phyloP scores from a whole-genome alignment of 2,329 filamentous ascomycete genomes.

The Colletotrichum salicis region DNA sequence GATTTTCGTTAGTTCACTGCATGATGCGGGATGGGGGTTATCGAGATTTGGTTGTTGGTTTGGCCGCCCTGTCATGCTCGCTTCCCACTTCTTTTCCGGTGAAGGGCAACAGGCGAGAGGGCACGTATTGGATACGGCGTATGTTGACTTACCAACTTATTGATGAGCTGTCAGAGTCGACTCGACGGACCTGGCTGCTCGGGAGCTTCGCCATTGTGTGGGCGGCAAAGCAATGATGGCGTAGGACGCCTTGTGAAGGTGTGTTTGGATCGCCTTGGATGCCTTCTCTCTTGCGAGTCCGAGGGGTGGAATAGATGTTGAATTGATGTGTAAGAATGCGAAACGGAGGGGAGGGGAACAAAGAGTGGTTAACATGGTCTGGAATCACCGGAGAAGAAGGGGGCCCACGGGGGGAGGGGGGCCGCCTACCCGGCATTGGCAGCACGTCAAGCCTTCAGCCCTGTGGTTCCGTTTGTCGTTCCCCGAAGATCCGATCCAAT shows the following conservation, averaged over 20 bases:
- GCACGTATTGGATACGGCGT: no score
- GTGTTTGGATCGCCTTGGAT: neutral
- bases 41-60: neutral
- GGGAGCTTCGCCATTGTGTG: slow-evolving; percentile 26
- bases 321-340: neutral
- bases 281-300: slow-evolving; percentile 18
- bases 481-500: no score
- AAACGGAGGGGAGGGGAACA: neutral
- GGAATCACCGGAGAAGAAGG: neutral
- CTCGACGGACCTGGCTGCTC: slow-evolving; percentile 23
- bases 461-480: neutral
- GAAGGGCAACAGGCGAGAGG: neutral
- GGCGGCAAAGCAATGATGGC: slow-evolving; percentile 4
- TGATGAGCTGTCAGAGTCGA: slow-evolving; percentile 22
- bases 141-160: slow-evolving; percentile 8
- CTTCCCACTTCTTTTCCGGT: no score
- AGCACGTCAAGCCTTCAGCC: neutral
- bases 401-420: no score
- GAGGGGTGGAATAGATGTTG: neutral
- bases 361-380: slow-evolving; percentile 5
- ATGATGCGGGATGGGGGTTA: neutral
- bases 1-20: neutral
- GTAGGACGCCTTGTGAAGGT: neutral
- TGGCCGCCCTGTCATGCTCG: no score
- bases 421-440: no score